A percentile compares a stretch with the other conserved stretches of the same genome.
Conservation (phyloP, 106 monocot genomes). For the Agapanthus africanus region DNA sequence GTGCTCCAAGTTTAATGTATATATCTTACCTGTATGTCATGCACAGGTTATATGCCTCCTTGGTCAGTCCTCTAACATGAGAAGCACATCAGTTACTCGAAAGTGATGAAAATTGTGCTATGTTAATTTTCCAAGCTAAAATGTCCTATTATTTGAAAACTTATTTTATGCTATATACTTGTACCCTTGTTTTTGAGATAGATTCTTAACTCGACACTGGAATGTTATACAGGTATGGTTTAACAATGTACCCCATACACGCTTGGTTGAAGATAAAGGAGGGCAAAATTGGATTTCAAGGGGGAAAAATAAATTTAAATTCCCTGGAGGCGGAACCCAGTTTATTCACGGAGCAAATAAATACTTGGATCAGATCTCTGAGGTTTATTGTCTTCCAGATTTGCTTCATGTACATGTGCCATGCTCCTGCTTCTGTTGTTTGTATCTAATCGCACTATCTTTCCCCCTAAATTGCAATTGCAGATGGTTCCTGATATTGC, state of each 20-base stretch:
- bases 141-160: not conserved
- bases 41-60: too few relatives aligned
- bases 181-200: not conserved
- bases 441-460: not conserved
- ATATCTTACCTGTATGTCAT: too few relatives aligned
- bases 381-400: slow-evolving; percentile 27
- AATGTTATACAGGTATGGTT: slow-evolving; percentile 63
- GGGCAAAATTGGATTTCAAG: slow-evolving; percentile 86
- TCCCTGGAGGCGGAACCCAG: slow-evolving; percentile 90
- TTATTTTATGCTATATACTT: not conserved
- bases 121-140: too few relatives aligned
- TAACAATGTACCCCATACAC: slow-evolving; percentile 80
- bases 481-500: slow-evolving; percentile 88
- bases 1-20: too few relatives aligned
- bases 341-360: slow-evolving; percentile 85
- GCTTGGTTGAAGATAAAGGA: slow-evolving; percentile 82
- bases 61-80: too few relatives aligned
- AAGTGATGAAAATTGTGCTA: too few relatives aligned
- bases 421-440: not conserved
- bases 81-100: too few relatives aligned
- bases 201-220: not conserved
- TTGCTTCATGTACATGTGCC: not conserved
- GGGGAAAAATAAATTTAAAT: slow-evolving; percentile 74
- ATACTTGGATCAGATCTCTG: slow-evolving; percentile 70
- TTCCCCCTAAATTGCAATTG: not conserved